Conservation (phyloP, 331 rosid species). For the Pyrus hybrid region DNA sequence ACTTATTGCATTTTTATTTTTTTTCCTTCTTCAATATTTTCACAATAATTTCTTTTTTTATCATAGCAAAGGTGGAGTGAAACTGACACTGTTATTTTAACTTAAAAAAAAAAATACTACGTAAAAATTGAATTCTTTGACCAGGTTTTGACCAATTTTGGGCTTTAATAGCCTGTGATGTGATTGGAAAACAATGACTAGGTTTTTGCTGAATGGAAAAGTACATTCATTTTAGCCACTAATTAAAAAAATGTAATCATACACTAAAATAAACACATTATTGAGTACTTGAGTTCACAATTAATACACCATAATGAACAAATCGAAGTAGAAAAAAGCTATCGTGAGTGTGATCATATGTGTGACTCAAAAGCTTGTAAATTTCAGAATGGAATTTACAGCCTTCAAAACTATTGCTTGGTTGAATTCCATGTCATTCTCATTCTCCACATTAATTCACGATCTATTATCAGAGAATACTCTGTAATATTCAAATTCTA, state of each 20-base stretch:
- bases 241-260: neutral
- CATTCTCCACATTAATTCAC: slow-evolving; percentile 5
- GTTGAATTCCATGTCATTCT: slow-evolving; percentile 21
- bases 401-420: slow-evolving; percentile 1
- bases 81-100: no score
- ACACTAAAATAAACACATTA: neutral
- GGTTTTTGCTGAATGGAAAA: neutral
- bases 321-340: neutral
- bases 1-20: no score
- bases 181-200: neutral
- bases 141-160: no score
- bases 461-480: neutral
- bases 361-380: slow-evolving; percentile 1
- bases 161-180: neutral
- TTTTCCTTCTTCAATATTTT: no score
- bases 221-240: neutral
- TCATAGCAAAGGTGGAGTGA: no score
- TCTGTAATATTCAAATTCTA: neutral
- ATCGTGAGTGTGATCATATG: slow-evolving; percentile 6
- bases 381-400: neutral
- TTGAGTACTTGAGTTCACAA: neutral
- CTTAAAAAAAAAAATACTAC: no score
- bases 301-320: neutral
- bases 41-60: no score
- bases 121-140: no score